Base-by-base conservation (phyloP, 495 filamentous ascomycete species). In the Podospora anserina region DNA sequence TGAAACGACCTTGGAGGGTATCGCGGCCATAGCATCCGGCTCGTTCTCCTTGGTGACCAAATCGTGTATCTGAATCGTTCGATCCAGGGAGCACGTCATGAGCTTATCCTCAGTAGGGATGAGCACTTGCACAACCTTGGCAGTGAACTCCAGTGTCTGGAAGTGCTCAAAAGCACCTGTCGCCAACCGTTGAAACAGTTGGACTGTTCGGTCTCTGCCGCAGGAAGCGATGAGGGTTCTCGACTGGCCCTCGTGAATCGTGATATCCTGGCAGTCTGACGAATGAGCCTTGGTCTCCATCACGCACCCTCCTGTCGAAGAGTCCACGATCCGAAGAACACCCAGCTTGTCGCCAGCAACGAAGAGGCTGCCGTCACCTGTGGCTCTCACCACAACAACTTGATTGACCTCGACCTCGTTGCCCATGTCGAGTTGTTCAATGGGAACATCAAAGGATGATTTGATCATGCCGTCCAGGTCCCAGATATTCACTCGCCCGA, bases 191-290 rank as follows among this genome's bases (percentile, higher is more conserved):
- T 87, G 83, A 76, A 97, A 98, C 20, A 98, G 82, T 77, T 99
- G 95, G 23, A 95, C 86, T 61, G 89, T 96, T 58, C 95, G 90
- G 80, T 99, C 95, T 70, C 94, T 87, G 49, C 93, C 90, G 74
- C 89, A 91, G 26, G 88, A 92, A 23, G 91, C 92, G 58, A 98
- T 82, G 61, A 97, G 77, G 13, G 82, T 76, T 56, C 79, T 81
- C 2, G 81, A 77, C 18, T 83, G 77, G 58, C 81, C 82, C 67
- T 89, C 84, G 67, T 84, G 84, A 39, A 93, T 81, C 7, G 88
- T 86, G 63, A 98, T 90, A 71, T 92, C 91, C 39, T 91, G 92
- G 68, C 97, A 91, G 70, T 98, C 94, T 13, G 87, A 88, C 11
- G 88, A 86, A 78, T 99, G 95, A 23, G 94, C 96, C 72, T 94